Evolutionary conservation across 768 basidiomycete genomes (phyloP), one percentile per base, ranked within the genome.

Genomic region (Lanmaoa rubissima): DNA sequence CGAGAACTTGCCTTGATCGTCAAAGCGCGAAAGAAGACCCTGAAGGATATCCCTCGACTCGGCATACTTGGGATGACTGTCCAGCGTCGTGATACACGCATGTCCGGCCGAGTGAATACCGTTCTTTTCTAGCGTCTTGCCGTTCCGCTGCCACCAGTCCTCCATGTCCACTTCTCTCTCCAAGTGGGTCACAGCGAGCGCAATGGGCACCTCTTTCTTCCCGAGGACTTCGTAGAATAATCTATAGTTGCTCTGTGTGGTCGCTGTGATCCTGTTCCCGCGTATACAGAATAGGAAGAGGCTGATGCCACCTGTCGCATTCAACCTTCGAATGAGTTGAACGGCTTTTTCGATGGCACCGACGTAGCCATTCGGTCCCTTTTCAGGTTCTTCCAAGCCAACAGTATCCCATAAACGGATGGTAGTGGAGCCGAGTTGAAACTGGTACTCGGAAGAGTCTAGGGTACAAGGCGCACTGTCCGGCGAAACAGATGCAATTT

Each of bases 221-320:
- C 72, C 69, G 0, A 73, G 55, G 4, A 66, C 54, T 14, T 66
- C 66, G 52, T 66, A 66, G 21, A 66, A 66, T 41, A 68, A 43
- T 2, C 63, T 34, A 12, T 67, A 68, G 42, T 66, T 66, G 60
- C 65, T 65, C 46, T 67, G 65, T 1, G 61, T 55, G 3, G 64
- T 67, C 32, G 61, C 61, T 7, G 65, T 67, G 31, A 78, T 67
- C 57, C 75, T 63, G 16, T 75, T 73, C 1, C 70, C 75, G 13
- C 75, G 73, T 43, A 79, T 74, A 39, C 73, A 73, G 57, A 71
- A 78, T 16, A 79, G 46, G 3, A 79, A 73, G 5, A 79, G 69
- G 60, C 64, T 74, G 51, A 79, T 65, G 0, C 79, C 78, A 0
- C 67, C 73, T 19, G 61, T 50, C 26, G 45, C 55, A 17, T 63